A percentile compares a stretch with the other conserved stretches of the same genome.
Evolutionary conservation across 768 basidiomycete genomes (phyloP).

Genomic region (Cystobasidium ongulense): DNA sequence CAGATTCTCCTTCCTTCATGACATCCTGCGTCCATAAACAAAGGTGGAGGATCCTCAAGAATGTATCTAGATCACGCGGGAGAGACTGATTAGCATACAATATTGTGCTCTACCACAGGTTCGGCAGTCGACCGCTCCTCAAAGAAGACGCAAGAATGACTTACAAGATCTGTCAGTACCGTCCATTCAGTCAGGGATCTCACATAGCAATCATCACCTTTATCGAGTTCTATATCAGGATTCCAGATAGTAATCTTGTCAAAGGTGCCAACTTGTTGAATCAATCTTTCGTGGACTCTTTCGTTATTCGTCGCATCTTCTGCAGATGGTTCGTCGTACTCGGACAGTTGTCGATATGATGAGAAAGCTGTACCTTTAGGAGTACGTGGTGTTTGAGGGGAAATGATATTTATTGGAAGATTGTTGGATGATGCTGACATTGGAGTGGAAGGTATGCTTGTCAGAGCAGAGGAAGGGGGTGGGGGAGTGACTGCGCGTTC

Average conservation of each 20-base stretch:
- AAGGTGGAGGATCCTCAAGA: neutral
- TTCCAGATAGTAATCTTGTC: constrained; percentile 23
- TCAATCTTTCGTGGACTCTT: neutral
- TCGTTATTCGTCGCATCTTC: neutral
- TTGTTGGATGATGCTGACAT: neutral
- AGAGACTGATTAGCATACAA: neutral
- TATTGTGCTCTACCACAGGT: too few species aligned
- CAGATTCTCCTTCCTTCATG: too few species aligned
- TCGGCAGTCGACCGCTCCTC: too few species aligned
- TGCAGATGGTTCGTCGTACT: neutral
- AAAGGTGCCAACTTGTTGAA: neutral
- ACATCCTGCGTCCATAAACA: too few species aligned
- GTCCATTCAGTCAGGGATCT: constrained; percentile 15
- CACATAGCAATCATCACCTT: constrained; percentile 12
- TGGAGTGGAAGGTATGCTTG: neutral
- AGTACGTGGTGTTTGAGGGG: neutral
- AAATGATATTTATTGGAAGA: neutral
- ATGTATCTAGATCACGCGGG: neutral
- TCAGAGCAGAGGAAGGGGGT: neutral
- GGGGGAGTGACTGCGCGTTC: constrained; percentile 18
- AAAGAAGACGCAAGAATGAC: too few species aligned
- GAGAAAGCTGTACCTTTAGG: neutral
- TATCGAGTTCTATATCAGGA: constrained; percentile 21
- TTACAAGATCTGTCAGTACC: constrained; percentile 2
- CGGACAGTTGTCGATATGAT: neutral